phyloP scores from a whole-genome alignment of 2,329 filamentous ascomycete genomes.

The Paracamarosporium sp. region DNA sequence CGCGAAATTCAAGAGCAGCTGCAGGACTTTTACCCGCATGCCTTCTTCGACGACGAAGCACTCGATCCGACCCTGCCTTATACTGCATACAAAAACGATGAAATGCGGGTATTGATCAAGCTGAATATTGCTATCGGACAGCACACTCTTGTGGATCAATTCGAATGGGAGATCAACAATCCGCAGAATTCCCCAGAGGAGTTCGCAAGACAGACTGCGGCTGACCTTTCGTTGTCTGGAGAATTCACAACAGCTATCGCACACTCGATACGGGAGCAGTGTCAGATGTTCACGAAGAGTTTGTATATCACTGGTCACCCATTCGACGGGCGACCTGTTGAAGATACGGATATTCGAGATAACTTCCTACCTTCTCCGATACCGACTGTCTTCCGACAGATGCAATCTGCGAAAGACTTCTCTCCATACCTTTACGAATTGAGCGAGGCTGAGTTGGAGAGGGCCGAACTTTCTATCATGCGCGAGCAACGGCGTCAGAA shows the following conservation, averaged over 20 bases:
- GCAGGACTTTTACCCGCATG: slow-evolving; percentile 90
- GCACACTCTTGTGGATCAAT: slow-evolving; percentile 93
- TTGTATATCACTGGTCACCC: slow-evolving; percentile 92
- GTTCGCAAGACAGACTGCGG: slow-evolving; percentile 87
- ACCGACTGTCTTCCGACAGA: slow-evolving; percentile 82
- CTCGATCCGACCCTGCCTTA: slow-evolving; percentile 91
- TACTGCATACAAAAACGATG: slow-evolving; percentile 95
- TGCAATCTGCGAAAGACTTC: slow-evolving; percentile 92
- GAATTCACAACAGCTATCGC: slow-evolving; percentile 98
- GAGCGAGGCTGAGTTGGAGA: slow-evolving; percentile 86
- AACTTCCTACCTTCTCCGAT: slow-evolving; percentile 88
- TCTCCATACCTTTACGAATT: slow-evolving; percentile 93
- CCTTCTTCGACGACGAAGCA: slow-evolving; percentile 87
- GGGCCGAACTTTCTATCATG: slow-evolving; percentile 90
- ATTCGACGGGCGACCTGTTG: slow-evolving; percentile 91
- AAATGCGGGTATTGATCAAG: slow-evolving; percentile 96
- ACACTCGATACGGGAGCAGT: slow-evolving; percentile 95
- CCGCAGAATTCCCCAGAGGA: slow-evolving; percentile 92
- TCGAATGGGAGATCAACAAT: slow-evolving; percentile 99
- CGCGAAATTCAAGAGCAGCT: slow-evolving; percentile 87
- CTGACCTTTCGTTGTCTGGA: slow-evolving; percentile 87
- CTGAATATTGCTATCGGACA: slow-evolving; percentile 97
- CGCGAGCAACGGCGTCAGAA: slow-evolving; percentile 94
- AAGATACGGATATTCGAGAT: slow-evolving; percentile 86
- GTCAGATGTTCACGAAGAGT: slow-evolving; percentile 91